Base-by-base conservation (phyloP, 441 rosid genomes). In the Hura crepitans region DNA sequence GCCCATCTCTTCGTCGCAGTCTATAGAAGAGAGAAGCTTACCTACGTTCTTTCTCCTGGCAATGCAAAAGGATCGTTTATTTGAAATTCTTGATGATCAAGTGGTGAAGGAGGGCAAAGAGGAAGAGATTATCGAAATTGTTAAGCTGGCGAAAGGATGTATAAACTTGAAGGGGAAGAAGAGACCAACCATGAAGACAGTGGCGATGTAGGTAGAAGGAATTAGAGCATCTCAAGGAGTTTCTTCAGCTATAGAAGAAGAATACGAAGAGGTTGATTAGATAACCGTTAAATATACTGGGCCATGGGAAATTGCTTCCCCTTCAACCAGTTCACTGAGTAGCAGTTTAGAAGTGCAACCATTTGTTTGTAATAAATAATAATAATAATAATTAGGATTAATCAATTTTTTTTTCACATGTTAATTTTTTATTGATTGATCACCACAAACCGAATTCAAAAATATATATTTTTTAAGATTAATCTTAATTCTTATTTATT, bases 101-200 rank as follows among this genome's bases (percentile, higher is more conserved):
- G 68, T 71, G 27, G 11, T 62, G 7, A 62, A 71, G 28, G 74
- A 71, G 27, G 68, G 68, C 2, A 14, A 27, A 13, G 53, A 53
- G 20, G 43, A 71, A 23, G 68, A 71, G 20, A 51, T 62, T 0
- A 25, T 51, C 14, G 62, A 15, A 27, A 3, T 62, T 11, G 74
- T 62, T 37, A 62, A 62, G 25, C 15, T 71, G 0, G 74, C 74
- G 18, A 35, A 42, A 39, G 62, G 17, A 54, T 71, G 74, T 25
- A 53, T 71, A 43, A 62, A 60, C 35, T 42, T 68, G 30, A 54
- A 45, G 12, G 72, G 72, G 22, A 69, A 69, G 27, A 69, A 28
- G 28, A 69, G 74, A 20, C 74, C 74, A 10, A 71, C 60, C 9
- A 71, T 62, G 74, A 71, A 71, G 68, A 62, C 54, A 6, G 59